Evolutionary conservation across 768 basidiomycete species (phyloP).

Genomic region (Russula compacta): DNA sequence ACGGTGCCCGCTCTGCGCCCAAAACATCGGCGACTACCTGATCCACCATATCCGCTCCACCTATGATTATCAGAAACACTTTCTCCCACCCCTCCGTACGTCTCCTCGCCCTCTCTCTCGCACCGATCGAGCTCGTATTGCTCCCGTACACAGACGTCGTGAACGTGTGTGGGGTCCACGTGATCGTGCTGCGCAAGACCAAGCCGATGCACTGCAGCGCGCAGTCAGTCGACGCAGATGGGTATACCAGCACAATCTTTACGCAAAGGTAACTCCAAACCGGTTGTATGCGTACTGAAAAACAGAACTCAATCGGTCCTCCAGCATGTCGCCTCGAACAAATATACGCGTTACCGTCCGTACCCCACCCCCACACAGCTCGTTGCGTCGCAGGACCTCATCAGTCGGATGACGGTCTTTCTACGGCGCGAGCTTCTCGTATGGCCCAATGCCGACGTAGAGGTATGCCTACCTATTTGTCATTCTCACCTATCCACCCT

Average conservation of each 20-base stretch:
- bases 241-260: constrained; percentile 73
- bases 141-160: constrained; percentile 24
- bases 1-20: constrained; percentile 68
- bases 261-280: constrained; percentile 57
- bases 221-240: constrained; percentile 66
- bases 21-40: constrained; percentile 58
- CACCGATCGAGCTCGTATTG: constrained; percentile 14
- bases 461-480: constrained; percentile 39
- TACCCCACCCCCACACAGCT: constrained; percentile 85
- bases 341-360: constrained; percentile 79
- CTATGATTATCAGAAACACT: constrained; percentile 76
- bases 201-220: constrained; percentile 62
- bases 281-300: background rate
- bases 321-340: constrained; percentile 87
- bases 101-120: constrained; percentile 32
- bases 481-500: background rate
- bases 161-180: constrained; percentile 51
- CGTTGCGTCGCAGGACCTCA: constrained; percentile 60
- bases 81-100: constrained; percentile 53
- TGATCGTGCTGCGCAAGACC: constrained; percentile 41
- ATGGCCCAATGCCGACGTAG: constrained; percentile 85
- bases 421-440: constrained; percentile 78
- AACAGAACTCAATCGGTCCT: constrained; percentile 3
- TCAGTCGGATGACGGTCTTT: constrained; percentile 71
- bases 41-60: constrained; percentile 74